A percentile compares a stretch with the other conserved stretches of the same genome.
Conservation (phyloP, 2,329 filamentous ascomycete genomes). For the Xenoacremonium recifei region DNA sequence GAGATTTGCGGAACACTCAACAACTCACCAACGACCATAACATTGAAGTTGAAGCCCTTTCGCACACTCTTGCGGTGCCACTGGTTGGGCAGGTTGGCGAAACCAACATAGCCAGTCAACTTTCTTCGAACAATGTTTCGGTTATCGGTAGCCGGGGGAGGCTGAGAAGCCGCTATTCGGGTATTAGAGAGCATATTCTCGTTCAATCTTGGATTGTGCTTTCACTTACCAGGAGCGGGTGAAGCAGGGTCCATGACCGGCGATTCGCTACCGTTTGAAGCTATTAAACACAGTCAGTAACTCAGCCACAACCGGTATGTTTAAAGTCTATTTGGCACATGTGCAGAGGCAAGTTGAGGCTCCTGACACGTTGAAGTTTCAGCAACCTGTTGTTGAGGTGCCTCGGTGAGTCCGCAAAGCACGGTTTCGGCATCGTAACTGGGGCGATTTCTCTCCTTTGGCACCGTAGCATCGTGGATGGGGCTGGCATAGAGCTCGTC, state of each 20-base stretch:
- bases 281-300: constrained; percentile 41
- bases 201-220: constrained; percentile 19
- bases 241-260: constrained; percentile 42
- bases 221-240: constrained; percentile 38
- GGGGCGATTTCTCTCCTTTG: no score
- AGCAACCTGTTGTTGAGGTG: no score
- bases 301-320: constrained; percentile 3
- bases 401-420: no score
- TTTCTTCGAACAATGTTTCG: constrained; percentile 98
- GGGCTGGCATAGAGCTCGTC: constrained; percentile 43
- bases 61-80: constrained; percentile 99
- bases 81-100: constrained; percentile 98
- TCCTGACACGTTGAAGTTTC: constrained; percentile 37
- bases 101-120: constrained; percentile 96
- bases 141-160: constrained; percentile 60
- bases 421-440: no score
- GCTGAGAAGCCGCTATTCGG: constrained; percentile 32
- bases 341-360: constrained; percentile 24
- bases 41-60: constrained; percentile 99
- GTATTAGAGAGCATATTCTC: constrained; percentile 36
- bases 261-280: constrained; percentile 45
- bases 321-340: constrained; percentile 11
- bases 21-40: constrained; percentile 97
- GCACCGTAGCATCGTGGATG: constrained; percentile 14
- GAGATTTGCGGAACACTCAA: neutral